phyloP scores from a whole-genome alignment of 2,329 filamentous ascomycete species.

The Metarhizium robertsii region DNA sequence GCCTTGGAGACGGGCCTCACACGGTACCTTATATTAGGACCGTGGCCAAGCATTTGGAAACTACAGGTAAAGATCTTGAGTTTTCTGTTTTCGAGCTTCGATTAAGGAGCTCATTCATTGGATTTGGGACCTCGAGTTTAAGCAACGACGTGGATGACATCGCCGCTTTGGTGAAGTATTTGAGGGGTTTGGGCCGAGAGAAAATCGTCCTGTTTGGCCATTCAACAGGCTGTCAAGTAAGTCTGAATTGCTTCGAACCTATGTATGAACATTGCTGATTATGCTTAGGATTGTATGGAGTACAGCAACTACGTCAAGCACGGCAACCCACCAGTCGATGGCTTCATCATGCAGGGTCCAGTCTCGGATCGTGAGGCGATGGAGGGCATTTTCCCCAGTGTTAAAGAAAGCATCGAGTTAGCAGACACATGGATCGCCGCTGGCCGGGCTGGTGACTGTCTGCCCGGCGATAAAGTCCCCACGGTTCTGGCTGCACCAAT shows the following conservation, averaged over 20 bases:
- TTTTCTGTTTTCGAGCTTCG: conserved; percentile 50
- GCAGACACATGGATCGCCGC: conserved; percentile 46
- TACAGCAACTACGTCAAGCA: conserved; percentile 37
- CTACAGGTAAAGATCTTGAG: conserved; percentile 22
- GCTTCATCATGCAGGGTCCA: conserved; percentile 70
- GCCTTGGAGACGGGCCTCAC: conserved; percentile 60
- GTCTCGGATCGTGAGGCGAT: conserved; percentile 68
- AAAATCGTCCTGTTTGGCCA: conserved; percentile 49
- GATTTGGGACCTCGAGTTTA: conserved; percentile 41
- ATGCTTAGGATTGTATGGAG: conserved; percentile 43
- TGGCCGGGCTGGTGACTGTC: conserved; percentile 43
- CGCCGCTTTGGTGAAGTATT: conserved; percentile 41
- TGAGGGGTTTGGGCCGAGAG: conserved; percentile 38
- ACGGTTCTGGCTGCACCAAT: conserved; percentile 33
- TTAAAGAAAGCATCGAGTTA: conserved; percentile 35
- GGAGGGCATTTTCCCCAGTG: conserved; percentile 32
- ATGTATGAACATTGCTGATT: background rate
- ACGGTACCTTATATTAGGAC: conserved; percentile 48
- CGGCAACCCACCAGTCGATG: conserved; percentile 51
- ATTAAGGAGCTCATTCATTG: conserved; percentile 43
- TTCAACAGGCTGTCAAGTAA: conserved; percentile 48
- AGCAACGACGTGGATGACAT: conserved; percentile 45
- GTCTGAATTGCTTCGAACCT: background rate
- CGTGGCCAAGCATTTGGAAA: conserved; percentile 34
- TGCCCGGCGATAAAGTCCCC: conserved; percentile 39